Conservation (phyloP, 2,329 filamentous ascomycete species). For the Penicillium brasilianum region DNA sequence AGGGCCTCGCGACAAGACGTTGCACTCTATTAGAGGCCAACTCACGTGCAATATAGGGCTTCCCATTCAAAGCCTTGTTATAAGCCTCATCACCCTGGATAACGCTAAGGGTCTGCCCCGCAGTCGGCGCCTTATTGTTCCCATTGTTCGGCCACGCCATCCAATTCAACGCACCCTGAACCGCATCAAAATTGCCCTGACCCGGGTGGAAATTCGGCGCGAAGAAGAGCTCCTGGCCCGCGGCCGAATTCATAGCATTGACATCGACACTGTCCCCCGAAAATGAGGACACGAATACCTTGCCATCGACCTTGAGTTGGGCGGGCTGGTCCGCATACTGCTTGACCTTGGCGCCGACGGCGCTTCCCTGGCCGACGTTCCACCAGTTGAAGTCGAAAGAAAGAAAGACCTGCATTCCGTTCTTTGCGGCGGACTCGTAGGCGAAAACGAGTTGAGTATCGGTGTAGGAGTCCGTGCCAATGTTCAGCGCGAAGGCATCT, state of each 20-base stretch:
- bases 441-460: constrained; percentile 56
- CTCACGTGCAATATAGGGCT: constrained; percentile 57
- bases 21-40: constrained; percentile 2
- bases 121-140: constrained; percentile 56
- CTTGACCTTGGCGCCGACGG: constrained; percentile 53
- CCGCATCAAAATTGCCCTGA: constrained; percentile 41
- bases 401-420: constrained; percentile 60
- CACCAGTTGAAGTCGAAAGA: constrained; percentile 64
- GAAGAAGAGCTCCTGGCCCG: constrained; percentile 54
- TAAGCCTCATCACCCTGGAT: constrained; percentile 45
- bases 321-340: constrained; percentile 52
- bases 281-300: constrained; percentile 61
- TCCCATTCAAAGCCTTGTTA: constrained; percentile 40
- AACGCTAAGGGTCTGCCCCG: constrained; percentile 48
- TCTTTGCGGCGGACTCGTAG: constrained; percentile 55
- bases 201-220: constrained; percentile 58
- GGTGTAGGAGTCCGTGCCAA: constrained; percentile 51
- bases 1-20: not conserved
- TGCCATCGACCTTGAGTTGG: constrained; percentile 57
- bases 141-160: constrained; percentile 52
- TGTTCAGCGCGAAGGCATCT: constrained; percentile 59
- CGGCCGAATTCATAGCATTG: constrained; percentile 48
- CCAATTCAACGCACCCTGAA: constrained; percentile 54
- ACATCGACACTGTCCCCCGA: constrained; percentile 55
- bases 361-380: constrained; percentile 41